phyloP scores from a whole-genome alignment of 805 yeast species.

The Kazachstania martiniae region DNA sequence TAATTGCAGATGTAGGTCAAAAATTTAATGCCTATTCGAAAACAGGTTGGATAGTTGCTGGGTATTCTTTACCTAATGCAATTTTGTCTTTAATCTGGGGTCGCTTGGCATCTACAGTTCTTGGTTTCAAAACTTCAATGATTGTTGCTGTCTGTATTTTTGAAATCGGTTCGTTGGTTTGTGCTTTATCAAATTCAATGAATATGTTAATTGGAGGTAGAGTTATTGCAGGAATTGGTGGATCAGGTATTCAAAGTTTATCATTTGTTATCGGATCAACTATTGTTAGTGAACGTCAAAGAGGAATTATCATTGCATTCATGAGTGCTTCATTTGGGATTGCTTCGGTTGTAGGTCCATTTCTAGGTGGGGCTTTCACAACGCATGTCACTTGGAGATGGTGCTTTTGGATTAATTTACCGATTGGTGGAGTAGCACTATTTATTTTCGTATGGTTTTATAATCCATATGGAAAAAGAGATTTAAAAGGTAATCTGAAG shows the following conservation, averaged over 20 bases:
- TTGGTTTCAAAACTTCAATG: conserved; percentile 45
- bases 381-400: conserved; percentile 58
- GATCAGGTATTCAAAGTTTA: conserved; percentile 55
- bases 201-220: conserved; percentile 60
- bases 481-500: not conserved
- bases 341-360: conserved; percentile 49
- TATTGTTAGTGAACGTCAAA: conserved; percentile 16
- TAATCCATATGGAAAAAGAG: conserved; percentile 7
- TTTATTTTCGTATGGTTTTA: conserved; percentile 10
- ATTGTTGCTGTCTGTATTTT: conserved; percentile 41
- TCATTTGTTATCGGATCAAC: conserved; percentile 42
- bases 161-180: conserved; percentile 50
- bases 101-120: conserved; percentile 39
- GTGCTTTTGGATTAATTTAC: conserved; percentile 64
- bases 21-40: conserved; percentile 40
- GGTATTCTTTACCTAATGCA: conserved; percentile 44
- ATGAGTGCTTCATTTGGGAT: conserved; percentile 32
- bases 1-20: conserved; percentile 38
- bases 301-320: conserved; percentile 17
- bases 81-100: conserved; percentile 49
- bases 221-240: conserved; percentile 62
- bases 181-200: conserved; percentile 47
- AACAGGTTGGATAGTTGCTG: conserved; percentile 50
- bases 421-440: conserved; percentile 42
- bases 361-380: conserved; percentile 57